phyloP scores from a whole-genome alignment of 345 rosid species.

The Eutrema yunnanense region DNA sequence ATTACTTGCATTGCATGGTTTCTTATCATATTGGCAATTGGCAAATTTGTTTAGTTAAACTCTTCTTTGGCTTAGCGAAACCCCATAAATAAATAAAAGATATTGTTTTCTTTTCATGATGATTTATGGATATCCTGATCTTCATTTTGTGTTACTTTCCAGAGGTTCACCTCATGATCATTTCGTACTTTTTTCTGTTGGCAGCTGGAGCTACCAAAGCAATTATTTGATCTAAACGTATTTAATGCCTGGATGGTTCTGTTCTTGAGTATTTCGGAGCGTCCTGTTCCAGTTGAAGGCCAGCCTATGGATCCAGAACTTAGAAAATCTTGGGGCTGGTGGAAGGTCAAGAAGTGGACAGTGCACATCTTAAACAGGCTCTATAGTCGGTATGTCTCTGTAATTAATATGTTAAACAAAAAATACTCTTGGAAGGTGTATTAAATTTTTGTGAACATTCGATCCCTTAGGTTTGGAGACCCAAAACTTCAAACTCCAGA shows the following conservation, averaged over 20 bases:
- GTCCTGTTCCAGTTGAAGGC: constrained; percentile 91
- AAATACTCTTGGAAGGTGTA: not conserved
- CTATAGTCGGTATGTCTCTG: constrained; percentile 58
- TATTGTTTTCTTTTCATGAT: not conserved
- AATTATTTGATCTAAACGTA: constrained; percentile 64
- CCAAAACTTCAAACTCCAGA: constrained; percentile 83
- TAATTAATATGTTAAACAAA: not conserved
- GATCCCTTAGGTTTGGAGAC: constrained; percentile 79
- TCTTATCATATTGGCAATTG: not conserved
- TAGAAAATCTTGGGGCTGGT: constrained; percentile 99
- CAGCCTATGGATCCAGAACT: constrained; percentile 85
- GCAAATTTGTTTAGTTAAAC: not conserved
- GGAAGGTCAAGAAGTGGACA: constrained; percentile 99
- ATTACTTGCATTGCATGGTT: not conserved
- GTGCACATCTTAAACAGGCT: constrained; percentile 93
- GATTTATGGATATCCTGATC: not conserved
- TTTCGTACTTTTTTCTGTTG: not conserved
- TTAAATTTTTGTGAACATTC: not conserved
- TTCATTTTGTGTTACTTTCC: not conserved
- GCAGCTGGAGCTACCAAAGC: constrained; percentile 96
- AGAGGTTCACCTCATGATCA: constrained; percentile 7
- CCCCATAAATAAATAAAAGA: not conserved
- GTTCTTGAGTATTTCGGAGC: constrained; percentile 83
- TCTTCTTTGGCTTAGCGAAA: not conserved
- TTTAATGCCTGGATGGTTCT: constrained; percentile 96